Evolutionary conservation across 192 early-diverging fungal species (phyloP).

Genomic region (Mortierella antarctica): DNA sequence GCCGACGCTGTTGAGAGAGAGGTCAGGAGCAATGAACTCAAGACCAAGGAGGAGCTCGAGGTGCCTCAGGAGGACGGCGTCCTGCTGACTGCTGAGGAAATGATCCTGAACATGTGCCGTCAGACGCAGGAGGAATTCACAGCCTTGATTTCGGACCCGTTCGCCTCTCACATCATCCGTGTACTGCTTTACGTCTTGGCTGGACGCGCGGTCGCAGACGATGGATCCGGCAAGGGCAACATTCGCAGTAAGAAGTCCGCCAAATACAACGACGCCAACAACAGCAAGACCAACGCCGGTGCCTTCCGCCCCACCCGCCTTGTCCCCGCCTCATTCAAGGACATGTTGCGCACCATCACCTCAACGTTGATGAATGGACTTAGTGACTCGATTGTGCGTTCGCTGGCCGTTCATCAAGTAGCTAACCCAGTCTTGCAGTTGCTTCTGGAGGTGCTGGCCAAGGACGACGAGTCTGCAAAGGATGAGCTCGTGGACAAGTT

Average conservation of each 20-base stretch:
- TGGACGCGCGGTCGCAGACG: constrained; percentile 67
- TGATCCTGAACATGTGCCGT: constrained; percentile 70
- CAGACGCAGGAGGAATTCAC: constrained; percentile 59
- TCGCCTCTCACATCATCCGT: constrained; percentile 82
- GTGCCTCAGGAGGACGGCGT: constrained; percentile 55
- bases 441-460: constrained; percentile 46
- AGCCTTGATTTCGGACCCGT: constrained; percentile 74
- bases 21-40: constrained; percentile 58
- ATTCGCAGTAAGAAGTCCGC: constrained; percentile 82
- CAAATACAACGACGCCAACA: constrained; percentile 68
- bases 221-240: constrained; percentile 58
- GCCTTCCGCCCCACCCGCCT: constrained; percentile 49
- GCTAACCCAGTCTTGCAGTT: constrained; percentile 87
- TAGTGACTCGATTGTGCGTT: constrained; percentile 63
- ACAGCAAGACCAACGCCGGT: constrained; percentile 53
- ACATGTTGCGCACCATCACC: constrained; percentile 66
- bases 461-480: constrained; percentile 52
- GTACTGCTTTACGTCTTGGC: constrained; percentile 75
- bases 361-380: constrained; percentile 59
- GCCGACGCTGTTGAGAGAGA: constrained; percentile 84
- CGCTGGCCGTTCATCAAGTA: constrained; percentile 70
- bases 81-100: constrained; percentile 74
- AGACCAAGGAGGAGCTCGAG: constrained; percentile 29
- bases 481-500: constrained; percentile 66
- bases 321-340: constrained; percentile 74